phyloP scores from a whole-genome alignment of 768 basidiomycete genomes.

The Cystobasidium onofrii region DNA sequence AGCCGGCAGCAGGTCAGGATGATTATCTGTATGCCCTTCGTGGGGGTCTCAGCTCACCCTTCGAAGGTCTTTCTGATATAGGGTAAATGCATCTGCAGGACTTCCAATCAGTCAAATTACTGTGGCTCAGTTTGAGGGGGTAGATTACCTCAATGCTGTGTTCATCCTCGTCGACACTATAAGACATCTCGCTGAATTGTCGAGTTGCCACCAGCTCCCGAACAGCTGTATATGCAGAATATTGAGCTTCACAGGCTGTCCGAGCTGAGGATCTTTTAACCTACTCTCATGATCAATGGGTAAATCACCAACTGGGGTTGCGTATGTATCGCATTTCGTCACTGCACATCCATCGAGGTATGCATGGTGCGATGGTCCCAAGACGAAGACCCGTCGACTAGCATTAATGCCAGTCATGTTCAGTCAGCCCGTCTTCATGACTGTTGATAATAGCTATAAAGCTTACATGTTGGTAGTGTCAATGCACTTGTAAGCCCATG shows the following conservation, averaged over 20 bases:
- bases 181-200: slow-evolving; percentile 61
- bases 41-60: slow-evolving; percentile 52
- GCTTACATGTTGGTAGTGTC: slow-evolving; percentile 71
- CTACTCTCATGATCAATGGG: slow-evolving; percentile 69
- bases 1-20: too few species aligned
- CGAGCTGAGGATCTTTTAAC: slow-evolving; percentile 41
- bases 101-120: neutral
- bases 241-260: neutral
- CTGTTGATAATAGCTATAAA: too few species aligned
- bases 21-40: too few species aligned
- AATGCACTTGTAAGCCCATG: slow-evolving; percentile 90
- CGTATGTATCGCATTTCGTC: slow-evolving; percentile 65
- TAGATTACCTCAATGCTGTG: slow-evolving; percentile 89
- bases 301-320: slow-evolving; percentile 75
- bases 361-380: slow-evolving; percentile 91
- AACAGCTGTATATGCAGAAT: slow-evolving; percentile 53
- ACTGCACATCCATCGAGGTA: slow-evolving; percentile 81
- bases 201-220: slow-evolving; percentile 58
- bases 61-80: slow-evolving; percentile 77
- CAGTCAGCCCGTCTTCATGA: too few species aligned
- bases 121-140: too few species aligned
- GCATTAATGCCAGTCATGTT: too few species aligned
- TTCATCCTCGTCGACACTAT: slow-evolving; percentile 74
- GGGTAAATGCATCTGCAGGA: slow-evolving; percentile 11
- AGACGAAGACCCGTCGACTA: slow-evolving; percentile 87